A percentile compares a stretch with the other conserved stretches of the same genome.
These are phyloP conservation scores for Tubosaeta sp. DNA, from an alignment of 768 basidiomycete species.

Conservation along the genomic window DNA sequence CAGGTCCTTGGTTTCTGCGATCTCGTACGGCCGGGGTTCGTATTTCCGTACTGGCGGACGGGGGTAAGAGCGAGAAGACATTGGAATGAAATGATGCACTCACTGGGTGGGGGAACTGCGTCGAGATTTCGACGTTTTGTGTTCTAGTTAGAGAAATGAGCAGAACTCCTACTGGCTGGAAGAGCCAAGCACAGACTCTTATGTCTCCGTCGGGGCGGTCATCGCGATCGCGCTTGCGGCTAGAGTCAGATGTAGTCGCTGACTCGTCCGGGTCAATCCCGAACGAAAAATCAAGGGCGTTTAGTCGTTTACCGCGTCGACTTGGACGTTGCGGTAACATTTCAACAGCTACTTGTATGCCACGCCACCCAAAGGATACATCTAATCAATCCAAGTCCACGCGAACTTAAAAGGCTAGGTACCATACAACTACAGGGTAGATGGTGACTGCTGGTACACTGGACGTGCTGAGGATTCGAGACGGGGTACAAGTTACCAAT, in stretches of 20 bases:
- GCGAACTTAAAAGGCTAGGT: background rate
- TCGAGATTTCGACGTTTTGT: constrained; percentile 29
- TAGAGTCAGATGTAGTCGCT: constrained; percentile 19
- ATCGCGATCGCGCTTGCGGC: constrained; percentile 26
- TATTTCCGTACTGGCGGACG: constrained; percentile 38
- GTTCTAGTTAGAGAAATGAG: constrained; percentile 7
- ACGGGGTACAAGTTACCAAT: constrained; percentile 9
- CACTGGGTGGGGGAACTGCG: constrained; percentile 12
- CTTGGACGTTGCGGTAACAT: constrained; percentile 5
- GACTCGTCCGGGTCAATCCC: constrained; percentile 31
- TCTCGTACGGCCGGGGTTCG: constrained; percentile 27
- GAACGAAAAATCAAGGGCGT: constrained; percentile 54
- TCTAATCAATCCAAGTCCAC: constrained; percentile 1
- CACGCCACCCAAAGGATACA: background rate
- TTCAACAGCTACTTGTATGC: background rate
- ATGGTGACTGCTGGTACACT: constrained; percentile 9
- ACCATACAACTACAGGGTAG: constrained; percentile 10
- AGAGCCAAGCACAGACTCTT: constrained; percentile 12
- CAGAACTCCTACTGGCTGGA: background rate
- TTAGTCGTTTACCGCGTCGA: constrained; percentile 38
- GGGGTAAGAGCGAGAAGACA: background rate
- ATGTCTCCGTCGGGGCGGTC: constrained; percentile 1
- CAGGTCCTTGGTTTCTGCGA: constrained; percentile 34
- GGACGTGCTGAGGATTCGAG: constrained; percentile 8
- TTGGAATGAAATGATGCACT: background rate